Evolutionary conservation across 805 yeast species (phyloP).

Genomic region (Clavispora asparagi): DNA sequence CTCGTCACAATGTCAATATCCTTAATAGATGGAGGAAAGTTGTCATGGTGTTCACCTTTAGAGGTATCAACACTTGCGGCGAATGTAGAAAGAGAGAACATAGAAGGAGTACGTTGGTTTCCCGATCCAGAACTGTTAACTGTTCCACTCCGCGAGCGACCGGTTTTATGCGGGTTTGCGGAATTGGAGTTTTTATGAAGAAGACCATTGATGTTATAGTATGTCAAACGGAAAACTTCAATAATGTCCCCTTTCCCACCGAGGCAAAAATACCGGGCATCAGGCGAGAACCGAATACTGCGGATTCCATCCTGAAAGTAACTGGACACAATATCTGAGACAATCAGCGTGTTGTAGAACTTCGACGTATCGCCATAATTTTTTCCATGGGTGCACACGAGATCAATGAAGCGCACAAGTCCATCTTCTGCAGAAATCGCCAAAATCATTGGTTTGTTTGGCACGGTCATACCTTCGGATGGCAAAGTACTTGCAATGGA

Average conservation of each 20-base stretch:
- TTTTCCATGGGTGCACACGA: constrained; percentile 27
- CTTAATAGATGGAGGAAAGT: constrained; percentile 32
- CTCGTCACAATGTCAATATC: constrained; percentile 33
- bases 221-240: constrained; percentile 36
- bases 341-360: constrained; percentile 18
- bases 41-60: constrained; percentile 10
- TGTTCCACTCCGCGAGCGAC: constrained; percentile 38
- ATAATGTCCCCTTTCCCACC: constrained; percentile 54
- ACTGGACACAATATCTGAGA: constrained; percentile 53
- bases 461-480: constrained; percentile 17
- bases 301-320: constrained; percentile 61
- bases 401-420: constrained; percentile 51
- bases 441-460: constrained; percentile 39
- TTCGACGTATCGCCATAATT: constrained; percentile 22
- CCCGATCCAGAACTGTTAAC: constrained; percentile 23
- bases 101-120: constrained; percentile 8
- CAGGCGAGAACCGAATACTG: constrained; percentile 44
- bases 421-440: constrained; percentile 66
- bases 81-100: constrained; percentile 20
- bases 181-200: constrained; percentile 10
- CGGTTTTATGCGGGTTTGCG: constrained; percentile 2
- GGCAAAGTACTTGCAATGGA: constrained; percentile 31
- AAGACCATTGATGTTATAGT: constrained; percentile 36
- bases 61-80: constrained; percentile 19
- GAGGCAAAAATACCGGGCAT: constrained; percentile 40